Evolutionary conservation across 176 grass and related monocot genomes (phyloP).

Genomic region (sorghum (Sorghum bicolor)): DNA sequence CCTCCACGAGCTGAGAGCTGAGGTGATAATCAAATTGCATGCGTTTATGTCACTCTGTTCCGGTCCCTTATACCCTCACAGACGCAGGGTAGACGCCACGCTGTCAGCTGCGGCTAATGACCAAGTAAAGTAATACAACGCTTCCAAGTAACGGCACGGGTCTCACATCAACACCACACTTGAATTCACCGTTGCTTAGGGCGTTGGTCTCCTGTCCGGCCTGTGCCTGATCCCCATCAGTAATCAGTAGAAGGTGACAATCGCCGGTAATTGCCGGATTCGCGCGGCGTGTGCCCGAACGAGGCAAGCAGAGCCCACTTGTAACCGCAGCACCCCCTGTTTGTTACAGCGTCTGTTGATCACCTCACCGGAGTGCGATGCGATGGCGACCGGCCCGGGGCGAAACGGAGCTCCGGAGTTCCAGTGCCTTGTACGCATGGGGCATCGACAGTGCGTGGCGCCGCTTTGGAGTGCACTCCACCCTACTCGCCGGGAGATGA

Average conservation of each 20-base stretch:
- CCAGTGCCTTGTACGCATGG: constrained; percentile 50
- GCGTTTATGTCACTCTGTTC: background rate
- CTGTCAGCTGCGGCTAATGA: background rate
- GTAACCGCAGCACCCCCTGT: background rate
- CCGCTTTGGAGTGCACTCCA: constrained; percentile 39
- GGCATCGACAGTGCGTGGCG: constrained; percentile 10
- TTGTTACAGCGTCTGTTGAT: background rate
- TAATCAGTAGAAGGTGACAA: background rate
- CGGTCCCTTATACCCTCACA: background rate
- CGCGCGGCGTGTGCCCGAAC: background rate
- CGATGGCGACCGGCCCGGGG: constrained; percentile 28
- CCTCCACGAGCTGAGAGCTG: background rate
- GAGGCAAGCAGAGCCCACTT: background rate
- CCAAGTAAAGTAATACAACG: background rate
- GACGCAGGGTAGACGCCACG: too few species aligned
- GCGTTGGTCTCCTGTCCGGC: constrained; percentile 16
- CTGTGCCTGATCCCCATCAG: background rate
- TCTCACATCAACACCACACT: background rate
- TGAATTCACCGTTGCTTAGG: constrained; percentile 16
- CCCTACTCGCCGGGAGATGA: background rate
- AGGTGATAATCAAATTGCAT: background rate
- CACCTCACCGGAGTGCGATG: too few species aligned
- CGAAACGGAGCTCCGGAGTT: background rate
- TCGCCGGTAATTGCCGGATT: background rate
- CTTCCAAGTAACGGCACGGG: constrained; percentile 46